Evolutionary conservation across 495 filamentous ascomycete species (phyloP), one percentile per base, ranked within the genome.

Genomic region (Cercophora newfieldiana): DNA sequence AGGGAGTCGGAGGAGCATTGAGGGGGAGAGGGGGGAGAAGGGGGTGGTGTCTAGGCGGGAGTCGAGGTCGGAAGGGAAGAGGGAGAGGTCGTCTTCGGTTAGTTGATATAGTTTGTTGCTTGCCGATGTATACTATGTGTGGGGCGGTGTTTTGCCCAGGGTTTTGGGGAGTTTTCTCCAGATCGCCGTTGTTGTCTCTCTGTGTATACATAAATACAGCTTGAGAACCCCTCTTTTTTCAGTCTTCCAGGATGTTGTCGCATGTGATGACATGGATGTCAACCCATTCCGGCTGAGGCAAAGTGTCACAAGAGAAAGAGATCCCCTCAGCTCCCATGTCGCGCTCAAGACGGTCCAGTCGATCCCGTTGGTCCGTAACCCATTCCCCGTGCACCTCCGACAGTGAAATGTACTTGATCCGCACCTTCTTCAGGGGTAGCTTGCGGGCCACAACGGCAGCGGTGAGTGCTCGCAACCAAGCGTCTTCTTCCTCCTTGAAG

Each of bases 21-120:
- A 49, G 25, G 57, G n/a, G 1, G 57, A 60, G 14, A 47, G 33
- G 19, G 25, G 47, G 7, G 47, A 51, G 22, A 18, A 18, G 26
- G 29, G 47, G 59, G 19, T 30, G 24, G 54, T 57, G 22, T 7
- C 24, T 24, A 29, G 24, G 54, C 29, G 54, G 54, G 54, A 44
- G 37, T 44, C 37, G 12, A 44, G 37, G 37, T 44, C 37, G 12
- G 37, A 44, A 44, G 37, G 37, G 12, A 44, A 44, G 37, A 44
- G 54, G 54, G 26, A 57, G 22, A 6, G 54, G 16, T 57, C 54
- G 21, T 57, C 54, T 30, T 57, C 54, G 25, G 54, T 57, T 19
- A 25, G 54, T 7, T 53, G 48, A 53, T 8, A 44, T 44, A 16
- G 10, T n/a, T n/a, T n/a, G n/a, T n/a, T n/a, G n/a, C n/a, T n/a